A percentile compares a stretch with the other conserved stretches of the same genome.
Evolutionary conservation across 129 eudicot genomes (phyloP).

Genomic region (Rutidosis leptorrhynchoides): DNA sequence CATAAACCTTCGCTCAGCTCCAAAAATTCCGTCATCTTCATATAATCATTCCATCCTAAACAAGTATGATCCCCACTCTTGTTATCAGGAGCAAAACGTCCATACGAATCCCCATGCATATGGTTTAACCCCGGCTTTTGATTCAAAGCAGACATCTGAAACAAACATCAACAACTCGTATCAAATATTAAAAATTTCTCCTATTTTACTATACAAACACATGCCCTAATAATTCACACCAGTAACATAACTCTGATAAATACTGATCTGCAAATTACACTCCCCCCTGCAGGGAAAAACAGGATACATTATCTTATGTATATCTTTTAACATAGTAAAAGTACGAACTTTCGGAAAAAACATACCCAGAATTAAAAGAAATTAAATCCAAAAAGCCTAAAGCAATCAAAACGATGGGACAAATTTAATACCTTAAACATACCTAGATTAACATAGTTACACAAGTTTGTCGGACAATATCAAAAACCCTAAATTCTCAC

Average conservation of each 20-base stretch:
- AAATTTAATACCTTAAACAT: too few relatives aligned
- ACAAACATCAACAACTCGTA: slow-evolving; percentile 97
- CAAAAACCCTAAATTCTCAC: too few relatives aligned
- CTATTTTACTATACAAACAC: slow-evolving; percentile 98
- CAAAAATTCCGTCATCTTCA: slow-evolving; percentile 83
- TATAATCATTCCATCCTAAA: slow-evolving; percentile 98
- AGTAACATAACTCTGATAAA: slow-evolving; percentile 86
- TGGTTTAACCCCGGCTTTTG: slow-evolving; percentile 84
- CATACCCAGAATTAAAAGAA: too few relatives aligned
- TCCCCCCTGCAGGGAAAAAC: slow-evolving; percentile 95
- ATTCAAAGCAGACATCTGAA: slow-evolving; percentile 91
- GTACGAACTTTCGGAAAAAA: slow-evolving; percentile 93
- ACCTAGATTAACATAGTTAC: too few relatives aligned
- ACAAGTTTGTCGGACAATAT: too few relatives aligned
- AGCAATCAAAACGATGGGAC: too few relatives aligned
- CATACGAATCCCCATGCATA: slow-evolving; percentile 89
- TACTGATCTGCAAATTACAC: slow-evolving; percentile 91
- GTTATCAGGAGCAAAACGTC: slow-evolving; percentile 95
- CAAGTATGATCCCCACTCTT: slow-evolving; percentile 95
- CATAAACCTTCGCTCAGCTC: slow-evolving; percentile 66
- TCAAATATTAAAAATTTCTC: slow-evolving; percentile 64
- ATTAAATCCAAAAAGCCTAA: too few relatives aligned
- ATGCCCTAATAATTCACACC: slow-evolving; percentile 87
- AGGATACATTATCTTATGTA: slow-evolving; percentile 96
- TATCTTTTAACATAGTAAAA: slow-evolving; percentile 46